Conservation (phyloP, 2,329 filamentous ascomycete species). For the Plenodomus biglobosus region DNA sequence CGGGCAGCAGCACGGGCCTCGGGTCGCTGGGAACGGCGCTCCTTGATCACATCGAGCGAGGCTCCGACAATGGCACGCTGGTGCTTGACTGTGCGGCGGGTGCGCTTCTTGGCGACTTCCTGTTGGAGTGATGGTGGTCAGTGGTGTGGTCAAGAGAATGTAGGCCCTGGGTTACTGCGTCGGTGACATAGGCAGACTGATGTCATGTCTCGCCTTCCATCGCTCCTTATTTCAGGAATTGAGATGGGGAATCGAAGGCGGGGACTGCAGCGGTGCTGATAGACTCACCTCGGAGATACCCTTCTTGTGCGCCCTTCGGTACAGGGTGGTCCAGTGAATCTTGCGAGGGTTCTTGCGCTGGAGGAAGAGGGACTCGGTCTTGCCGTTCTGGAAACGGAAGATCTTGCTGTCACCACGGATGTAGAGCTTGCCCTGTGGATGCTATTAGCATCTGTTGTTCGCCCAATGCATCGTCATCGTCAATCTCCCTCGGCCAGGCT, state of each 20-base stretch:
- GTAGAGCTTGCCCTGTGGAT: conserved; percentile 91
- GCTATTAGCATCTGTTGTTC: conserved; percentile 28
- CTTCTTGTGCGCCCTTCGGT: conserved; percentile 99
- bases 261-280: background rate
- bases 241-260: too few relatives aligned
- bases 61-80: conserved; percentile 99
- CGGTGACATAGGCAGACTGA: conserved; percentile 10
- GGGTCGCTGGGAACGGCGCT: conserved; percentile 91
- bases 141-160: conserved; percentile 5
- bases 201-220: conserved; percentile 23
- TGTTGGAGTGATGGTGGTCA: conserved; percentile 51
- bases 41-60: conserved; percentile 99
- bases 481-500: conserved; percentile 13
- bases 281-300: conserved; percentile 96
- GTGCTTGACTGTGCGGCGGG: conserved; percentile 95
- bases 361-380: conserved; percentile 99
- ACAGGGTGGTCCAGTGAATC: conserved; percentile 98
- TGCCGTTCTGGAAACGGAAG: conserved; percentile 99
- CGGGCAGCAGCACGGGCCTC: conserved; percentile 94
- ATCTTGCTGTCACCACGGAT: conserved; percentile 99
- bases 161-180: background rate
- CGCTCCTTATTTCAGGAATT: conserved; percentile 1
- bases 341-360: conserved; percentile 99
- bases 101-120: conserved; percentile 99
- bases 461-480: background rate